Base-by-base conservation (phyloP, 2,329 filamentous ascomycete genomes). In the Colletotrichum incanum region DNA sequence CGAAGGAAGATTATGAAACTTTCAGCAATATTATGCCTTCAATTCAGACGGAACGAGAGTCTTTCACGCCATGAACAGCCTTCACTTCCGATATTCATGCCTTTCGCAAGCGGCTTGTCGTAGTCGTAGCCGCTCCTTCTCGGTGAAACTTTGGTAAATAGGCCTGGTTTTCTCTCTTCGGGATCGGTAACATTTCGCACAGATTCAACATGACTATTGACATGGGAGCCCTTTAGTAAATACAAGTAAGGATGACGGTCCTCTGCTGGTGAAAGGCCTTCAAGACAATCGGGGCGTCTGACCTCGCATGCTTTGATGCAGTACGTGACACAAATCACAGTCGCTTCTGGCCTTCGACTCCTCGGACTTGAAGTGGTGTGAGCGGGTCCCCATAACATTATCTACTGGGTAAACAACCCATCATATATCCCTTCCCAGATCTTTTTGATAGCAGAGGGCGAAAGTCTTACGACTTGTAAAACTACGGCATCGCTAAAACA, bases 281-380 rank as follows among this genome's bases (percentile, higher is more conserved):
- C 16, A 26, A 26, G 31, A 5, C 67, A 55, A 4, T 23, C 31
- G 16, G 70, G 68, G 52, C 66, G 58, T 34, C 73, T 67, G 28
- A 71, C 68, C 20, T 73, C 66, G 41, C 73, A 73, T 28, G 69
- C 41, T 14, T 68, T 70, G 68, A 69, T 67, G 43, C 60, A 60
- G 45, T 64, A 73, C 34, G 8, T 37, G 34, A 37, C 34, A 8
- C 34, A 37, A 37, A 8, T 2, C 4, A 39, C 54, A n/a, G 20
- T 64, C 73, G 0, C 66, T 67, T 3, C 69, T 52, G 1, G 73
- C 61, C 3, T 54, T 62, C 2, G 60, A 61, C 3, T 66, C 61
- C 28, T 65, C 73, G 47, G 60, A 73, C 12, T 59, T 59, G 45
- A 68, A 28, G 45, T 73, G 66, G 26, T 65, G 66, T 12, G 74